These are phyloP conservation scores for Psidium friedrichsthalianum DNA, from an alignment of 345 rosid genomes.

Conservation along the genomic window DNA sequence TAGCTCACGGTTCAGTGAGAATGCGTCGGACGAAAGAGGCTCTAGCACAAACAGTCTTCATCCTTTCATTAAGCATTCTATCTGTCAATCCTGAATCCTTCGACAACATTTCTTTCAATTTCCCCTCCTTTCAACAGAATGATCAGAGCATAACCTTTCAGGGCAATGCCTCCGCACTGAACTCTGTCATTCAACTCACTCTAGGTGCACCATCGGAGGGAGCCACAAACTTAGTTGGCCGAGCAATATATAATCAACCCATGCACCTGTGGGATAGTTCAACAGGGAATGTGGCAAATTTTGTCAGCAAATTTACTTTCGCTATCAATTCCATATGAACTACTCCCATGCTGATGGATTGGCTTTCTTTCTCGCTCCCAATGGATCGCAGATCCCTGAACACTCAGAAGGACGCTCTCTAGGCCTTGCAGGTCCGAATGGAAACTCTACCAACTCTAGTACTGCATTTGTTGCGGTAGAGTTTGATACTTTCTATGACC, in stretches of 20 bases:
- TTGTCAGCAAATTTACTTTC: constrained; percentile 13
- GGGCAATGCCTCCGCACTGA: background rate
- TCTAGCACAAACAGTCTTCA: background rate
- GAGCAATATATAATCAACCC: constrained; percentile 1
- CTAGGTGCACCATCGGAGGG: background rate
- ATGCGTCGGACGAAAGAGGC: background rate
- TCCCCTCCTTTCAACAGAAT: background rate
- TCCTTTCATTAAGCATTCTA: background rate
- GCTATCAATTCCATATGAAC: background rate
- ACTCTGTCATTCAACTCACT: background rate
- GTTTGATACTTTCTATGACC: background rate
- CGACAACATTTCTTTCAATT: background rate
- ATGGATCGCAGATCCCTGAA: background rate
- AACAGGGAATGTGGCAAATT: constrained; percentile 5
- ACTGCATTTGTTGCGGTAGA: background rate
- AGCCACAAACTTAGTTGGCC: background rate
- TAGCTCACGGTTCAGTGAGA: background rate
- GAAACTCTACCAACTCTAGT: background rate
- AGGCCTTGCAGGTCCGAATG: background rate
- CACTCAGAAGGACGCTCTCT: background rate
- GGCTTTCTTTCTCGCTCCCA: constrained; percentile 5
- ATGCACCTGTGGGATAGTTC: constrained; percentile 11
- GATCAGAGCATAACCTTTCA: background rate
- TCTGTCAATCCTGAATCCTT: background rate
- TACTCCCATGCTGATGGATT: background rate